phyloP scores from a whole-genome alignment of 176 grass and related monocot genomes.

The Carex littledalei region DNA sequence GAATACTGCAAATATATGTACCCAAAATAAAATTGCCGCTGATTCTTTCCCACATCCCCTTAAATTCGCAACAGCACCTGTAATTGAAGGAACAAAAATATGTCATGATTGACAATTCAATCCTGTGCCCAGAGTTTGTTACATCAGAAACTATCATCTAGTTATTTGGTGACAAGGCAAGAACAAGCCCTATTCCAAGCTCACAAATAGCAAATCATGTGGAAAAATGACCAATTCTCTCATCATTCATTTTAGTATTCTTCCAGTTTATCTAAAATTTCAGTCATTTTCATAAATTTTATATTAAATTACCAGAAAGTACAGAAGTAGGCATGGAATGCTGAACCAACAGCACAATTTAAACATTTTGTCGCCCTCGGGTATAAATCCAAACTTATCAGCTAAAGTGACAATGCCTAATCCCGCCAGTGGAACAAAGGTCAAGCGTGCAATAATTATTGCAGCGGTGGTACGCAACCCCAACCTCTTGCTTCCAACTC shows the following conservation, averaged over 20 bases:
- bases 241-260: background rate
- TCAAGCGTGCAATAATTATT: slow-evolving; percentile 81
- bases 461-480: slow-evolving; percentile 67
- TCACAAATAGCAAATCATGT: background rate
- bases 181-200: background rate
- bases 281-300: too few species aligned
- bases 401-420: slow-evolving; percentile 66
- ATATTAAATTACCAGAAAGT: slow-evolving; percentile 60
- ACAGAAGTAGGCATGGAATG: slow-evolving; percentile 99
- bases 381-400: slow-evolving; percentile 87
- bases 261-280: background rate
- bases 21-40: slow-evolving; percentile 93
- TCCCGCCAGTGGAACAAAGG: slow-evolving; percentile 79
- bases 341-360: slow-evolving; percentile 94
- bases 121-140: background rate
- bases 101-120: background rate
- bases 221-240: background rate
- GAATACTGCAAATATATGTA: slow-evolving; percentile 95
- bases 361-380: slow-evolving; percentile 92
- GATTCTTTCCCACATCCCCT: slow-evolving; percentile 98
- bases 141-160: background rate
- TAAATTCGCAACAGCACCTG: slow-evolving; percentile 87
- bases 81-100: background rate
- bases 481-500: slow-evolving; percentile 91
- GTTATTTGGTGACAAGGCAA: background rate